A percentile compares a stretch with the other conserved stretches of the same genome.
Conservation (phyloP, 2,329 filamentous ascomycete genomes). For the Aureobasidium sp. region DNA sequence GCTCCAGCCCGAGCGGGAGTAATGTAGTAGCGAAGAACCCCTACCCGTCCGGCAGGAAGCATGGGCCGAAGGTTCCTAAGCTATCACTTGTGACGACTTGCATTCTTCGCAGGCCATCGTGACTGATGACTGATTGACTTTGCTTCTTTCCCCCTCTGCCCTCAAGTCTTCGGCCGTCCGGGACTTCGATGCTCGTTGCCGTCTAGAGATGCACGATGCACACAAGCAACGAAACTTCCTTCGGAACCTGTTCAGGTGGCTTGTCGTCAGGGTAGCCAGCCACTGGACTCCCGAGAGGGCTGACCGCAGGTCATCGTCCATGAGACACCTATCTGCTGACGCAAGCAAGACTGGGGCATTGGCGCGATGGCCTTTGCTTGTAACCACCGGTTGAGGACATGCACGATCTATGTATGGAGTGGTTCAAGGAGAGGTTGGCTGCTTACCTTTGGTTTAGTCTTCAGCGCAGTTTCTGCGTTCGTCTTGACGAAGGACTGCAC, state of each 20-base stretch:
- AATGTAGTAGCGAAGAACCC: constrained; percentile 7
- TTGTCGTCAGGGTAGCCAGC: not conserved
- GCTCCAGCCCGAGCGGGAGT: constrained; percentile 15
- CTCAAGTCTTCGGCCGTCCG: not conserved
- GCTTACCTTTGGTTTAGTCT: constrained; percentile 76
- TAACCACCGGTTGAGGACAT: not conserved
- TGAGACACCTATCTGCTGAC: not conserved
- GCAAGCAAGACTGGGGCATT: not conserved
- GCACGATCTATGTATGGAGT: constrained; percentile 1
- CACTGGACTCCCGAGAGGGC: not conserved
- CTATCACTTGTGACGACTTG: constrained; percentile 8
- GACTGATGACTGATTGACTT: not conserved
- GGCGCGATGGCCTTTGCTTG: not conserved
- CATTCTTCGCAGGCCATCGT: not conserved
- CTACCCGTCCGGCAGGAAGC: constrained; percentile 3
- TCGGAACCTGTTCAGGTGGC: not conserved
- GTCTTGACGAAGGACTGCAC: constrained; percentile 60
- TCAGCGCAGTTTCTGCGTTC: constrained; percentile 70
- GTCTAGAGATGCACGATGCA: not conserved
- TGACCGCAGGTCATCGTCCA: not conserved
- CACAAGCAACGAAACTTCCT: not conserved
- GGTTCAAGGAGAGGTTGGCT: constrained; percentile 1
- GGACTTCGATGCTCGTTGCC: not conserved
- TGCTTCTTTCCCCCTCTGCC: not conserved
- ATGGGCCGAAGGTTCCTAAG: constrained; percentile 12